These are phyloP conservation scores for Phytophthora fragariae DNA, from an alignment of 352 stramenopile species.

Conservation along the genomic window DNA sequence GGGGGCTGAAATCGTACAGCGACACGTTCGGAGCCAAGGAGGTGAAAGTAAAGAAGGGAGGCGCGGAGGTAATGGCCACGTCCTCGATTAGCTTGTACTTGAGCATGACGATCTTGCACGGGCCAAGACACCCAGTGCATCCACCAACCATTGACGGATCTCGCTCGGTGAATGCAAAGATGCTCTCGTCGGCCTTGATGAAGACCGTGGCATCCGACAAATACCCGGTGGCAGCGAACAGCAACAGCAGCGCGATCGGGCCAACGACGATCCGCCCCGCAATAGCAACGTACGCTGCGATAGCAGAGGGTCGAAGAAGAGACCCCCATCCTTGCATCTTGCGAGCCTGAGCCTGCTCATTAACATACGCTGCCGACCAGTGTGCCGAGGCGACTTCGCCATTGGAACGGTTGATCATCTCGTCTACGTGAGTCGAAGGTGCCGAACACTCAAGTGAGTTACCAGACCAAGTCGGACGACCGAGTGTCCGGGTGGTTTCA, in stretches of 20 bases:
- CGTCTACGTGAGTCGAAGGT: too few species aligned
- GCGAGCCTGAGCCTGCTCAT: conserved; percentile 5
- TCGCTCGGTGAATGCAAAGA: conserved; percentile 33
- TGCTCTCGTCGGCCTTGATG: conserved; percentile 23
- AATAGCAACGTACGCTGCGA: conserved; percentile 21
- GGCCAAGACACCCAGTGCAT: conserved; percentile 23
- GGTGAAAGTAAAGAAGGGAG: conserved; percentile 26
- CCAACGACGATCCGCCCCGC: conserved; percentile 15
- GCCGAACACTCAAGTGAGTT: too few species aligned
- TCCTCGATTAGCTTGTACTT: conserved; percentile 24
- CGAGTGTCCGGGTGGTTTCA: too few species aligned
- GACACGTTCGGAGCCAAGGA: conserved; percentile 10
- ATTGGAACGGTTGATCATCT: too few species aligned
- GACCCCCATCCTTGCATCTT: conserved; percentile 11
- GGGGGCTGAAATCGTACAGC: conserved; percentile 27
- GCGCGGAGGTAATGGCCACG: conserved; percentile 15
- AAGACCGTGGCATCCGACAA: conserved; percentile 27
- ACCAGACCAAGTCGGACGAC: too few species aligned
- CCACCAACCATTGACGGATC: conserved; percentile 28
- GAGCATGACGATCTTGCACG: conserved; percentile 29
- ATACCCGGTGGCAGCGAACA: conserved; percentile 16
- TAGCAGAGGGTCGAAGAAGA: conserved; percentile 6
- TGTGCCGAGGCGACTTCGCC: not conserved
- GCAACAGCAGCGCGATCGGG: conserved; percentile 16
- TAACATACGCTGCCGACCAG: conserved; percentile 15